Evolutionary conservation across 306 rosid genomes (phyloP).

Genomic region (Sphenostylis stenocarpa): DNA sequence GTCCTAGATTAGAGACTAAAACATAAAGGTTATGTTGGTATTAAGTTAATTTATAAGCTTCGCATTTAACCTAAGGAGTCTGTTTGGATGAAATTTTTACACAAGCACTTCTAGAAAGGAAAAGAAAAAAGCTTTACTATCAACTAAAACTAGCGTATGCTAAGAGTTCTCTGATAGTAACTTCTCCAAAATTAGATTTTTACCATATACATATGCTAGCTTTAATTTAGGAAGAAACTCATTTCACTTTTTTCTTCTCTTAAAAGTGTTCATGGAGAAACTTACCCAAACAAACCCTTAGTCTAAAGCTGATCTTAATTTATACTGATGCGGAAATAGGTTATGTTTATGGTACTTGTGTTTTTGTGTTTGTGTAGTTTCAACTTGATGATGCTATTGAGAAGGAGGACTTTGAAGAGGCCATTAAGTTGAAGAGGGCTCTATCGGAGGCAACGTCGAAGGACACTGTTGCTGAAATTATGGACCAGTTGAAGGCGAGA

Average conservation of each 20-base stretch:
- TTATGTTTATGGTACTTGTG: background rate
- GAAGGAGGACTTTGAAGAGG: conserved; percentile 91
- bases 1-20: background rate
- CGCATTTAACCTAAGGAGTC: background rate
- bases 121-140: too few relatives aligned
- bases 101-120: too few relatives aligned
- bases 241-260: too few relatives aligned
- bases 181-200: too few relatives aligned
- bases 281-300: background rate
- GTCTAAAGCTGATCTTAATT: background rate
- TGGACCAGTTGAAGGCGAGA: conserved; percentile 80
- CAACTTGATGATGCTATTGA: conserved; percentile 98
- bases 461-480: conserved; percentile 82
- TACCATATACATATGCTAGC: too few relatives aligned
- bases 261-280: too few relatives aligned
- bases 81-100: too few relatives aligned
- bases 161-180: too few relatives aligned
- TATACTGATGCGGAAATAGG: background rate
- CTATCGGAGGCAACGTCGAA: conserved; percentile 77
- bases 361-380: conserved; percentile 48
- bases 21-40: background rate
- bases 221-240: too few relatives aligned
- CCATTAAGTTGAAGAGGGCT: conserved; percentile 70
- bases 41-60: background rate
- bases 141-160: too few relatives aligned